phyloP scores from a whole-genome alignment of 495 filamentous ascomycete species.

The Cudoniella acicularis region DNA sequence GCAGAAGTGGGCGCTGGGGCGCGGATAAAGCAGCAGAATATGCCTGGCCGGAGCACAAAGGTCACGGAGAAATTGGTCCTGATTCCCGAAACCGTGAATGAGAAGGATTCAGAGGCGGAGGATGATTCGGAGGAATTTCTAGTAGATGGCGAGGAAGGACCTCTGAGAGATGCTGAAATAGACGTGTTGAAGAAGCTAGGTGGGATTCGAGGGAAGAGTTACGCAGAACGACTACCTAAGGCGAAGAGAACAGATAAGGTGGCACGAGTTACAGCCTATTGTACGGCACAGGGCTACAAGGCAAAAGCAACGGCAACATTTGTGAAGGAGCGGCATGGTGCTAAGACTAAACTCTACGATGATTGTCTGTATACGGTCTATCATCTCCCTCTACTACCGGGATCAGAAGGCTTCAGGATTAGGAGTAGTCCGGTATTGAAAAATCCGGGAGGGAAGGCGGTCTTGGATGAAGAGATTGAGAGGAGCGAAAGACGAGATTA shows the following conservation, averaged over 20 bases:
- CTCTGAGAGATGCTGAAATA: conserved; percentile 74
- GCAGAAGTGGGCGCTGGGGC: conserved; percentile 36
- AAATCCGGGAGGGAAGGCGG: conserved; percentile 85
- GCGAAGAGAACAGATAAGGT: conserved; percentile 81
- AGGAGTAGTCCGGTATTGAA: conserved; percentile 88
- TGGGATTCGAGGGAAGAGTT: conserved; percentile 71
- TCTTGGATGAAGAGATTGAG: conserved; percentile 95
- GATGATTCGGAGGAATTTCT: conserved; percentile 39
- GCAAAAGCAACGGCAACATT: conserved; percentile 83
- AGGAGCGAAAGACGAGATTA: conserved; percentile 85
- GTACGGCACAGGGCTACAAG: conserved; percentile 90
- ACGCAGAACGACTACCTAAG: conserved; percentile 93
- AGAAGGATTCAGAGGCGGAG: conserved; percentile 49
- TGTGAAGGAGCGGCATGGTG: conserved; percentile 83
- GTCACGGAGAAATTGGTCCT: conserved; percentile 93
- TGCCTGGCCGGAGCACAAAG: conserved; percentile 86
- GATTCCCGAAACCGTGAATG: conserved; percentile 78
- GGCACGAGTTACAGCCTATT: conserved; percentile 89
- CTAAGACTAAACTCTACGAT: conserved; percentile 96
- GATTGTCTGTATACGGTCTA: conserved; percentile 97
- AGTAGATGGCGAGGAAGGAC: conserved; percentile 60
- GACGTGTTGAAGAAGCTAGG: conserved; percentile 61
- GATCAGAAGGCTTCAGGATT: conserved; percentile 78
- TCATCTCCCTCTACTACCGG: conserved; percentile 83
- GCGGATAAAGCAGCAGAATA: conserved; percentile 61